Percentiles rank a stretch among this genome's conserved stretches.
These are phyloP conservation scores for Haplosporangium sp. DNA, from an alignment of 371 early-diverging fungal genomes.

Conservation along the genomic window DNA sequence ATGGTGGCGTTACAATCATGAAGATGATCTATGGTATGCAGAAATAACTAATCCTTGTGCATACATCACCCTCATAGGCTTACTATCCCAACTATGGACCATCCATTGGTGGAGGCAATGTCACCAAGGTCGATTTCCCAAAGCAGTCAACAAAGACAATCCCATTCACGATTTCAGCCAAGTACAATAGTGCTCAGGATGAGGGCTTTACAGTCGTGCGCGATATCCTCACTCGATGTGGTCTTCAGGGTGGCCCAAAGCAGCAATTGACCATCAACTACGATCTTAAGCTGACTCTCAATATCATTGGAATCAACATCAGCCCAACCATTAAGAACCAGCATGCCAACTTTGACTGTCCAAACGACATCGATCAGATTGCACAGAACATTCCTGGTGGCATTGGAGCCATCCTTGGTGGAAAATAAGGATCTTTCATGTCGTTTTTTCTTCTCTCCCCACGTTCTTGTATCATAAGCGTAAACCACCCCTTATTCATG, in stretches of 20 bases:
- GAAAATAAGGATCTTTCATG: conserved; percentile 2
- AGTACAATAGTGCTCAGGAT: conserved; percentile 44
- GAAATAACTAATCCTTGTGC: not conserved
- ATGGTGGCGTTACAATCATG: no score
- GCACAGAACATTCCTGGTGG: conserved; percentile 9
- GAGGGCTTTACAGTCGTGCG: conserved; percentile 52
- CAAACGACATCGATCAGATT: conserved; percentile 1
- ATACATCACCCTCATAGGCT: conserved; percentile 53
- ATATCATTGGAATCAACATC: conserved; percentile 61
- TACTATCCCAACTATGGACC: conserved; percentile 61
- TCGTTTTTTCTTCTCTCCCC: no score
- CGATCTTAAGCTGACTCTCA: conserved; percentile 62
- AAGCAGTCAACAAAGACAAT: conserved; percentile 58
- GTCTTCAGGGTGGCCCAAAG: conserved; percentile 36
- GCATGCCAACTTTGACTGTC: conserved; percentile 29
- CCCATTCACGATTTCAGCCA: conserved; percentile 60
- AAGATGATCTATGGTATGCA: no score
- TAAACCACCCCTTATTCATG: no score
- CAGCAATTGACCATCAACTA: conserved; percentile 61
- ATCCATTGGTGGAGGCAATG: conserved; percentile 61
- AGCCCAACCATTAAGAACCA: conserved; percentile 58
- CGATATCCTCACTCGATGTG: conserved; percentile 62
- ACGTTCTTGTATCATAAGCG: no score
- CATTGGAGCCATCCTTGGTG: not conserved
- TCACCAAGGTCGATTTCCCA: conserved; percentile 60